Base-by-base conservation (phyloP, 1,139 yeast genomes). In the Yamadazyma spencermartinsiae region DNA sequence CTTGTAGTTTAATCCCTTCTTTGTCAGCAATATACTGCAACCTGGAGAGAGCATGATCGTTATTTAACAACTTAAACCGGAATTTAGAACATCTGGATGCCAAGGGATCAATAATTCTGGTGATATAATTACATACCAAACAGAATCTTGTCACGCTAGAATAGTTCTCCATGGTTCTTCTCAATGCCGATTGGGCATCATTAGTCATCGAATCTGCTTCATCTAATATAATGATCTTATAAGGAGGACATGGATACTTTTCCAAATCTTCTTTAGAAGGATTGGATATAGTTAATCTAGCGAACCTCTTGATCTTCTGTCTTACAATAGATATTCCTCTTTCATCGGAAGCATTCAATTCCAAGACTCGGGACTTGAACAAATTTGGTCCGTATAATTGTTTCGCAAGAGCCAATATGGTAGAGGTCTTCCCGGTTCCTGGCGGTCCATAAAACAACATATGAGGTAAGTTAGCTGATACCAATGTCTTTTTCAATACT, bases 131-230 rank as follows among this genome's bases (percentile, higher is more conserved):
- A 71, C 98, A 94, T 41, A 92, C 85, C 48, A 92, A 68, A 60
- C 98, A 90, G 63, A 92, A 92, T 50, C 99, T 72, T 1, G 98
- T 92, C 36, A 90, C 90, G 33, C 78, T 78, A 2, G 97, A 86
- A 62, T 89, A 92, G 5, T 85, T 87, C 59, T 92, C 99, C 96
- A 92, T 92, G 2, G 97, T 92, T 61, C 98, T 77, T 64, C 98
- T 79, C 44, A 92, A 68, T 0, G 98, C 98, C 34, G 92, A 78
- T 59, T 92, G 98, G 0, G 98, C 98, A 61, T 92, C 98, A 34
- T 86, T 80, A n/a, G 98, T 92, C 98, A 92, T 92, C 14, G 95
- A 86, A 60, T 92, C 98, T 0, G 98, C 98, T 62, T 92, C 98
- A 65, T 92, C 98, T 39, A 90, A 63, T 34, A 88, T 85, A 44